These are phyloP conservation scores for Leccinum fuscescens DNA, from an alignment of 1,284 basidiomycete genomes.

Conservation along the genomic window DNA sequence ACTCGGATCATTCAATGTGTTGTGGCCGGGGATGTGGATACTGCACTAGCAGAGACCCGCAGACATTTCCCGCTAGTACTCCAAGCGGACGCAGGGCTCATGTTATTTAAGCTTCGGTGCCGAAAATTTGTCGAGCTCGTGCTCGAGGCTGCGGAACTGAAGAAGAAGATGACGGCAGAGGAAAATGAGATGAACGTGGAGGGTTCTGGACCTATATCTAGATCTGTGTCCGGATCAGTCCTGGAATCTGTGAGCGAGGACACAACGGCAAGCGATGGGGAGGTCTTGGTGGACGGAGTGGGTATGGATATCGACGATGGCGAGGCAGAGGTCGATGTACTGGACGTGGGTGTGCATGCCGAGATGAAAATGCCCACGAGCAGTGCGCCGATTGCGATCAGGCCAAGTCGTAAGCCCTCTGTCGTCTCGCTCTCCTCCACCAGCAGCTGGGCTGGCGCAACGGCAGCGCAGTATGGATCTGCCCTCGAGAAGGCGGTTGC, in stretches of 20 bases:
- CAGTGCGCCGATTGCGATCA: constrained; percentile 33
- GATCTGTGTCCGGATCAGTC: constrained; percentile 26
- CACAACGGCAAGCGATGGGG: constrained; percentile 26
- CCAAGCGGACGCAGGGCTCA: constrained; percentile 61
- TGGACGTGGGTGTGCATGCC: constrained; percentile 22
- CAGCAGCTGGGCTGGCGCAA: constrained; percentile 27
- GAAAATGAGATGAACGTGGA: constrained; percentile 32
- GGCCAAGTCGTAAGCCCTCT: constrained; percentile 27
- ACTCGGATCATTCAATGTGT: constrained; percentile 69
- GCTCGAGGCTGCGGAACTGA: constrained; percentile 63
- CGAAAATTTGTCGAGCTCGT: constrained; percentile 81
- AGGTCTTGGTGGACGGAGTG: constrained; percentile 39
- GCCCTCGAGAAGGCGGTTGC: constrained; percentile 63
- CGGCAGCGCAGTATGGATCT: constrained; percentile 47
- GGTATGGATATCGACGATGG: constrained; percentile 54
- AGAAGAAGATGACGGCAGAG: constrained; percentile 51
- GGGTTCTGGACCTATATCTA: constrained; percentile 28
- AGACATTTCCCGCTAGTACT: constrained; percentile 61
- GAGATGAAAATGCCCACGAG: constrained; percentile 21
- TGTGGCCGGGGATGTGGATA: constrained; percentile 67
- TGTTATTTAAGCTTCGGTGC: constrained; percentile 75
- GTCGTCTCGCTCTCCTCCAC: constrained; percentile 27
- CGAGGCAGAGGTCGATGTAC: constrained; percentile 29
- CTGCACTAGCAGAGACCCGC: constrained; percentile 56
- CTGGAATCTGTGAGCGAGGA: constrained; percentile 30